phyloP scores from a whole-genome alignment of 169 alveolate species.

The Plasmodium chabaudi region DNA sequence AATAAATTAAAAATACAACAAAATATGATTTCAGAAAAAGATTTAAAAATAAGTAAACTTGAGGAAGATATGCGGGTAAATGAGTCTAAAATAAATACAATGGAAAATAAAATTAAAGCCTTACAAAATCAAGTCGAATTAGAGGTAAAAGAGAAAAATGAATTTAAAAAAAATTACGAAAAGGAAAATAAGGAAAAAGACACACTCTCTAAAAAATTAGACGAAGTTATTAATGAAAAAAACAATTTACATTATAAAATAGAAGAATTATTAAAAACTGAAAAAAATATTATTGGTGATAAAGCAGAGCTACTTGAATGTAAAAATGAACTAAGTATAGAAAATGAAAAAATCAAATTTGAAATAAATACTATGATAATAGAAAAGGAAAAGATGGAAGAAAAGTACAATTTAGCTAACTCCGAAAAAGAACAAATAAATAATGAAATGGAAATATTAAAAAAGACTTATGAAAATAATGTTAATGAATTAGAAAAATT shows the following conservation, averaged over 20 bases:
- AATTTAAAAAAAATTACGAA: slow-evolving; percentile 34
- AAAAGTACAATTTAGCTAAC: slow-evolving; percentile 3
- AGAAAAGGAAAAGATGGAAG: slow-evolving; percentile 34
- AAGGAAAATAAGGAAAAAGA: slow-evolving; percentile 44
- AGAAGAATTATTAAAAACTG: slow-evolving; percentile 45
- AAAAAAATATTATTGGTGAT: slow-evolving; percentile 29
- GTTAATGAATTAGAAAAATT: slow-evolving; percentile 5
- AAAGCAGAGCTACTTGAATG: slow-evolving; percentile 27
- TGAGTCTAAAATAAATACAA: slow-evolving; percentile 6
- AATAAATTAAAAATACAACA: slow-evolving; percentile 39
- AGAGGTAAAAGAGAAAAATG: slow-evolving; percentile 21
- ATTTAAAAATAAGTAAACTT: slow-evolving; percentile 7
- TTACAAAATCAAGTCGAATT: slow-evolving; percentile 13
- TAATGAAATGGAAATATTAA: not conserved
- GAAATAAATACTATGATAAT: slow-evolving; percentile 15
- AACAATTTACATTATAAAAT: slow-evolving; percentile 29
- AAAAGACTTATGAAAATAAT: slow-evolving; percentile 19
- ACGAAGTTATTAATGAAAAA: slow-evolving; percentile 33
- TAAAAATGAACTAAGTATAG: slow-evolving; percentile 11
- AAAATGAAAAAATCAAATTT: slow-evolving; percentile 33
- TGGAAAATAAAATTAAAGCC: slow-evolving; percentile 43
- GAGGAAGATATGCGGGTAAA: slow-evolving; percentile 10
- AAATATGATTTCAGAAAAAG: slow-evolving; percentile 26
- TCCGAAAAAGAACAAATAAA: slow-evolving; percentile 24
- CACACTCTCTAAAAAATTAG: slow-evolving; percentile 5